These are phyloP conservation scores for Globisporangium solare DNA, from an alignment of 352 stramenopile species.

Conservation along the genomic window DNA sequence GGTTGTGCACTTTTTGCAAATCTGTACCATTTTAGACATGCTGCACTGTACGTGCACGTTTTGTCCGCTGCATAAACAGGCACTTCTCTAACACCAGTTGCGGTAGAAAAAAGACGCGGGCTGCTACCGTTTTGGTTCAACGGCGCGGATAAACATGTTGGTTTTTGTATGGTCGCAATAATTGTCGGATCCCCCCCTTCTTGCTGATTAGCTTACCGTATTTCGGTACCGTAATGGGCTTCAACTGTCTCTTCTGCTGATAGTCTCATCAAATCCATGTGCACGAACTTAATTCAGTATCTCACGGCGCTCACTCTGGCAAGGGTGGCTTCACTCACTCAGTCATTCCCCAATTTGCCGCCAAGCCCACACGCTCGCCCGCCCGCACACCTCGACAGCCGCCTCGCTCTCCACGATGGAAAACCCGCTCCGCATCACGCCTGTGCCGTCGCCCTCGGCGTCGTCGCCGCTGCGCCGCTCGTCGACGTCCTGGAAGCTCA, in stretches of 20 bases:
- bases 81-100: neutral
- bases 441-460: constrained; percentile 20
- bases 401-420: constrained; percentile 19
- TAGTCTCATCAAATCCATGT: neutral
- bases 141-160: neutral
- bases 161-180: no score
- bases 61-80: neutral
- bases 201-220: no score
- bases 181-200: no score
- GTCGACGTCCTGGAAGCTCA: constrained; percentile 44
- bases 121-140: neutral
- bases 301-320: no score
- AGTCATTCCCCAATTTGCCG: constrained; percentile 14
- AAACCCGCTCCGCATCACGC: constrained; percentile 24
- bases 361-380: neutral
- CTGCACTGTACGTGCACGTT: neutral
- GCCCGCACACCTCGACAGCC: neutral
- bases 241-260: constrained; percentile 10
- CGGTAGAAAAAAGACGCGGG: neutral
- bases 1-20: neutral
- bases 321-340: neutral
- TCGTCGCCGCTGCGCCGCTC: constrained; percentile 41
- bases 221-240: no score
- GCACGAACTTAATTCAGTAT: no score
- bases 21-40: neutral